Evolutionary conservation across 371 early-diverging fungal genomes (phyloP).

Genomic region (Circinella umbellata): DNA sequence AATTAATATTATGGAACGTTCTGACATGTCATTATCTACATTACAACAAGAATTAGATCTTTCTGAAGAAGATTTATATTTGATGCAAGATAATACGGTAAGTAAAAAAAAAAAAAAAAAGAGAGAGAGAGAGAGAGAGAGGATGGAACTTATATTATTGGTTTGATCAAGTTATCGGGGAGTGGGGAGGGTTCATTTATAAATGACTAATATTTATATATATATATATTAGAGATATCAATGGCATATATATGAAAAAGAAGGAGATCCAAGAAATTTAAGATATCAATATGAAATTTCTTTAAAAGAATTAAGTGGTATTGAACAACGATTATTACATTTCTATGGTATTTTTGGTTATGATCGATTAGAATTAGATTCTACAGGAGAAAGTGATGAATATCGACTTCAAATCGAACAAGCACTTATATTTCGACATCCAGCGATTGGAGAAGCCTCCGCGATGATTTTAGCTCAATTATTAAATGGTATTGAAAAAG

Average conservation of each 20-base stretch:
- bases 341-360: conserved; percentile 39
- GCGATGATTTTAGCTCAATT: conserved; percentile 30
- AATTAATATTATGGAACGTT: conserved; percentile 30
- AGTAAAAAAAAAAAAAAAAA: conserved; percentile 1
- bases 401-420: conserved; percentile 31
- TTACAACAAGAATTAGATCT: conserved; percentile 24
- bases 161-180: neutral
- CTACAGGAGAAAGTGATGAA: conserved; percentile 24
- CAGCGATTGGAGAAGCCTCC: conserved; percentile 27
- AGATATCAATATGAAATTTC: conserved; percentile 32
- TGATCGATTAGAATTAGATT: conserved; percentile 23
- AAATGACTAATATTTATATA: neutral
- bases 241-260: conserved; percentile 29
- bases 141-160: too few relatives aligned
- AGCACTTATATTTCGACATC: conserved; percentile 29
- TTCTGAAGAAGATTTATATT: conserved; percentile 25
- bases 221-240: conserved; percentile 27
- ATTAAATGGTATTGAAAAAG: conserved; percentile 20
- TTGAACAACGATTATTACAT: conserved; percentile 28
- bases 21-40: conserved; percentile 24
- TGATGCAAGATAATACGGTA: conserved; percentile 36
- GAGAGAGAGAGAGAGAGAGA: too few relatives aligned
- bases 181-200: neutral
- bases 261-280: conserved; percentile 19
- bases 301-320: conserved; percentile 18